phyloP scores from a whole-genome alignment of 1,284 basidiomycete genomes.

The Pseudozyma hubeiensis region DNA sequence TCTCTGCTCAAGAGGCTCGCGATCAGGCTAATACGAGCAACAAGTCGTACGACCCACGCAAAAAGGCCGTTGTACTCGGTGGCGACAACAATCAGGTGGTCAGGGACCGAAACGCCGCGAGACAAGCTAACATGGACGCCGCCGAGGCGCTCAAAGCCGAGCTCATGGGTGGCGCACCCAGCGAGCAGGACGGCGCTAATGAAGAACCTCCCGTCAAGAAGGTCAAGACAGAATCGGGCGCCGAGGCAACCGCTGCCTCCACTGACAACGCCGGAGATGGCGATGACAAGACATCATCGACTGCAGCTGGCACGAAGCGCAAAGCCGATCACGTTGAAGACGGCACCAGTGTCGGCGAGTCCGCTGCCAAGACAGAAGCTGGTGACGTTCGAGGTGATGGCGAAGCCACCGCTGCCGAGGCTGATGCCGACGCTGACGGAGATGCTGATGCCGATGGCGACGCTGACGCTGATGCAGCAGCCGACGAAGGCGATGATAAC shows the following conservation, averaged over 20 bases:
- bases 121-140: slow-evolving; percentile 95
- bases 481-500: slow-evolving; percentile 68
- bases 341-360: slow-evolving; percentile 9
- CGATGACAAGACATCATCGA: slow-evolving; percentile 56
- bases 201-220: slow-evolving; percentile 30
- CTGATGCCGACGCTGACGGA: slow-evolving; percentile 47
- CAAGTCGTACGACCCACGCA: slow-evolving; percentile 45
- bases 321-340: slow-evolving; percentile 64
- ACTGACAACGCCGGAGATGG: slow-evolving; percentile 20
- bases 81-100: slow-evolving; percentile 62
- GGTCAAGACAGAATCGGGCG: slow-evolving; percentile 37
- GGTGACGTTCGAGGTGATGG: not conserved
- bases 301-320: slow-evolving; percentile 20
- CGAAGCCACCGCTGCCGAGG: slow-evolving; percentile 15
- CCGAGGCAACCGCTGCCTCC: slow-evolving; percentile 18
- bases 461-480: not conserved
- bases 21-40: slow-evolving; percentile 62
- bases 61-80: slow-evolving; percentile 54
- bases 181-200: slow-evolving; percentile 61
- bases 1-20: slow-evolving; percentile 30
- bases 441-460: slow-evolving; percentile 69
- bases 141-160: slow-evolving; percentile 93
- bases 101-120: slow-evolving; percentile 55
- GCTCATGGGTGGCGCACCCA: slow-evolving; percentile 74
- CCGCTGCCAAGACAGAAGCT: slow-evolving; percentile 7